Percentiles rank a stretch among this genome's conserved stretches.
Conservation (phyloP, 306 rosid species). For the Acacia crassicarpa region DNA sequence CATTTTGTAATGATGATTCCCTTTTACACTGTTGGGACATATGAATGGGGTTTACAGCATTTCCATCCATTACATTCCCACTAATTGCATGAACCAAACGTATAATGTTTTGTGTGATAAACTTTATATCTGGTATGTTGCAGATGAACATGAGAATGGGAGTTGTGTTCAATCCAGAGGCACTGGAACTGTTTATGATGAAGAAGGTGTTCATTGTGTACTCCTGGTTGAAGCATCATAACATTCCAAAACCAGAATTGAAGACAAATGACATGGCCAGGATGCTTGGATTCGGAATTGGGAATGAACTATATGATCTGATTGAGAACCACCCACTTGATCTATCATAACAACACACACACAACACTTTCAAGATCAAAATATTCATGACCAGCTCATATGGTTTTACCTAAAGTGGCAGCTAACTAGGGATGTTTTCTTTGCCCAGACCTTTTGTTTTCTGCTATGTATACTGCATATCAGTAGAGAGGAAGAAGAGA, state of each 20-base stretch:
- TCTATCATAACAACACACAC: constrained; percentile 34
- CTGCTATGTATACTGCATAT: not conserved
- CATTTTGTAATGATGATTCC: no score
- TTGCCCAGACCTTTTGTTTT: not conserved
- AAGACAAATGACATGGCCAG: constrained; percentile 88
- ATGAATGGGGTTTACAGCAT: no score
- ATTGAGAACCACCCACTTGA: constrained; percentile 62
- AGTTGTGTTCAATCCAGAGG: constrained; percentile 90
- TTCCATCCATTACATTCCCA: no score
- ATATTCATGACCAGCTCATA: not conserved
- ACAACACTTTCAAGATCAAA: not conserved
- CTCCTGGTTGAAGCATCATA: constrained; percentile 83
- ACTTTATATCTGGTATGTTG: constrained; percentile 6
- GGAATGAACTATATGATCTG: constrained; percentile 74
- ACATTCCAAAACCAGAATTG: constrained; percentile 73
- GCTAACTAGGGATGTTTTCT: not conserved
- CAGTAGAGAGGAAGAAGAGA: not conserved
- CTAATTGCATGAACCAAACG: no score
- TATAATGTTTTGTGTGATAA: not conserved
- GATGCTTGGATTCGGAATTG: constrained; percentile 97
- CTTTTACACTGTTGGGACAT: no score
- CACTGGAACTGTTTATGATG: constrained; percentile 83
- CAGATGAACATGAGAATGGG: constrained; percentile 95
- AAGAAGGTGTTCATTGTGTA: constrained; percentile 77
- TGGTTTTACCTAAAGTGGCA: not conserved